These are phyloP conservation scores for Scedosporium boydii DNA, from an alignment of 2,329 filamentous ascomycete species.

Conservation along the genomic window DNA sequence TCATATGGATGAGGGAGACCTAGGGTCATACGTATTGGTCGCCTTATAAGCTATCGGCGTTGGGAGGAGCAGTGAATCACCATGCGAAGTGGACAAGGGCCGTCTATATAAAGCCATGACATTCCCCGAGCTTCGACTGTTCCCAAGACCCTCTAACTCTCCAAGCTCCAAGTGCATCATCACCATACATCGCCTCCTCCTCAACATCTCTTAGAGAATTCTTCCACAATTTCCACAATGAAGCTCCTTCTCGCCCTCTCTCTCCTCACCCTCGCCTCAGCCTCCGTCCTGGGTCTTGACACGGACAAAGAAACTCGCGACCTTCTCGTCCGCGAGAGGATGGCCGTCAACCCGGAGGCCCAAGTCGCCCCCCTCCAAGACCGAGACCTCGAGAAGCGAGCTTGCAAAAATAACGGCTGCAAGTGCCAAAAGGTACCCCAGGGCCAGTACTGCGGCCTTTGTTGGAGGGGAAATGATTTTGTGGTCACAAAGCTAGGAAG, in stretches of 20 bases:
- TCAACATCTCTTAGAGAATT: background rate
- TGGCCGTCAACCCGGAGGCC: background rate
- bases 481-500: background rate
- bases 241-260: background rate
- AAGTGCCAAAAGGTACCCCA: background rate
- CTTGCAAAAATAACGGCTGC: conserved; percentile 6
- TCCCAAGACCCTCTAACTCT: background rate
- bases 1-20: background rate
- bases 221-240: background rate
- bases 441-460: conserved; percentile 6
- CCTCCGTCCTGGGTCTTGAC: background rate
- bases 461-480: background rate
- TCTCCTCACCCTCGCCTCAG: background rate
- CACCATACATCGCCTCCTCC: background rate
- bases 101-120: background rate
- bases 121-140: background rate
- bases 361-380: background rate
- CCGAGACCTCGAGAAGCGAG: background rate
- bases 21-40: background rate
- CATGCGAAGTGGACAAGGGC: background rate
- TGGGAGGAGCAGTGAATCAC: background rate
- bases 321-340: background rate
- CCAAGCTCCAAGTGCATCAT: background rate
- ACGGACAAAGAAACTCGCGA: background rate
- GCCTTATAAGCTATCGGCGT: background rate